Percentiles rank a stretch among this genome's conserved stretches.
Conservation (phyloP, 73 alveolate species). For the Blepharisma stoltei region DNA sequence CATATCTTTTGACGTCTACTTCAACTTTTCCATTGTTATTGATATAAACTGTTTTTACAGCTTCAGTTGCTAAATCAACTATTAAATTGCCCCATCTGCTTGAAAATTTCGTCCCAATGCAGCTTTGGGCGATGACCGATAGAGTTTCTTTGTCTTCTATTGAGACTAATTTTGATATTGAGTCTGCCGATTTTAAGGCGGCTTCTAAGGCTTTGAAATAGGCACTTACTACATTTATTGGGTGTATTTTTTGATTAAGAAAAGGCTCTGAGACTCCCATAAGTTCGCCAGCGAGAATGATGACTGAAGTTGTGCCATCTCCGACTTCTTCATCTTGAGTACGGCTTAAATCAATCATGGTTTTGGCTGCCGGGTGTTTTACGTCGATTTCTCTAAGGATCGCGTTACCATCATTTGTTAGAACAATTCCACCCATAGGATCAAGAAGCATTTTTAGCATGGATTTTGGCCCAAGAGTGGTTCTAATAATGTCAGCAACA, state of each 20-base stretch:
- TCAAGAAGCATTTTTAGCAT: constrained; percentile 95
- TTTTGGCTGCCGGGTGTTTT: constrained; percentile 96
- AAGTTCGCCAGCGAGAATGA: constrained; percentile 95
- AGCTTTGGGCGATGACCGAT: constrained; percentile 29
- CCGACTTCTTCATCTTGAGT: constrained; percentile 98
- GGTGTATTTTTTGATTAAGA: constrained; percentile 86
- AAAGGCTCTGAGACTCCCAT: constrained; percentile 86
- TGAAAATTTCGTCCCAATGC: constrained; percentile 92
- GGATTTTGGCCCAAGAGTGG: constrained; percentile 96
- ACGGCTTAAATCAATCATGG: constrained; percentile 91
- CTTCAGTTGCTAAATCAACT: constrained; percentile 80
- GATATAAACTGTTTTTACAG: constrained; percentile 82
- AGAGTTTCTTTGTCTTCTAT: constrained; percentile 64
- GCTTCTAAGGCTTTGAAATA: constrained; percentile 96
- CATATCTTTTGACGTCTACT: constrained; percentile 80
- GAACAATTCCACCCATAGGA: constrained; percentile 89
- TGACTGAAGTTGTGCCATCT: constrained; percentile 95
- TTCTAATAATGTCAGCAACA: constrained; percentile 85
- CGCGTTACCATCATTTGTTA: constrained; percentile 97
- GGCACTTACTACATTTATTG: constrained; percentile 88
- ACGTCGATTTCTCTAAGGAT: constrained; percentile 94
- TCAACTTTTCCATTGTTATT: constrained; percentile 72
- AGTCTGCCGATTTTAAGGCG: constrained; percentile 70
- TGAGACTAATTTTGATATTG: constrained; percentile 62
- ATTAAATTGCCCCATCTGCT: constrained; percentile 91